Base-by-base conservation (phyloP, 495 filamentous ascomycete species). In the Hyaloscypha finlandica region DNA sequence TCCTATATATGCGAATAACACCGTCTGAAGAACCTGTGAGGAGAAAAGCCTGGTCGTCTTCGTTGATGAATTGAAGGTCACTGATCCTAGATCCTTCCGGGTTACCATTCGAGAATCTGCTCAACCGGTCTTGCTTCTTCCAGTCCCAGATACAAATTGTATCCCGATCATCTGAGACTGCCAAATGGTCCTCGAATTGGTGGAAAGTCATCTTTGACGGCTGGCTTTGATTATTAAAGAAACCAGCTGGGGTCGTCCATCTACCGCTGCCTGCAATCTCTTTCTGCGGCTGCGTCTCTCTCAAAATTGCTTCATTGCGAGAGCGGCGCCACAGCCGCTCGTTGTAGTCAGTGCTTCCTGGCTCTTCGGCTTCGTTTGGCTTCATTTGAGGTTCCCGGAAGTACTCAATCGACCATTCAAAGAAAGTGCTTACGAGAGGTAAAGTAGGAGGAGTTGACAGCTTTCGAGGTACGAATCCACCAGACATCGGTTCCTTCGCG, bases 341-440 rank as follows among this genome's bases (percentile, higher is more conserved):
- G 75, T 99, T 99, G 77, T 99, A 98, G 72, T 98, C 93, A n/a
- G 92, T 88, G 69, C 92, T 96, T 14, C 95, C 95, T 25, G 95
- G 95, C 77, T 99, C 95, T 67, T 99, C 95, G 31, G 93, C 90
- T 71, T 99, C 95, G 61, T 89, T 92, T 16, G 92, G 89, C 73
- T 94, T 95, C 95, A 99, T 99, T 77, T 99, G 95, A 52, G 96
- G 96, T 77, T 99, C 93, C 53, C 95, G 92, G 85, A 97, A 99
- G 76, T 99, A 98, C 80, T 97, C 94, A 68, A 92, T 93, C 0
- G 94, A 96, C 92, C 93, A 99, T 64, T 96, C 92, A 69, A 96
- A 81, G 78, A 98, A 97, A 25, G 85, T 88, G 73, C 92, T 96
- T 57, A 83, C 83, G 29, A 99, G 67, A 1, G 95, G 94, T 25